Evolutionary conservation across 1,284 basidiomycete genomes (phyloP), one percentile per base, ranked within the genome.

Genomic region (Cryptococcus hybrid): DNA sequence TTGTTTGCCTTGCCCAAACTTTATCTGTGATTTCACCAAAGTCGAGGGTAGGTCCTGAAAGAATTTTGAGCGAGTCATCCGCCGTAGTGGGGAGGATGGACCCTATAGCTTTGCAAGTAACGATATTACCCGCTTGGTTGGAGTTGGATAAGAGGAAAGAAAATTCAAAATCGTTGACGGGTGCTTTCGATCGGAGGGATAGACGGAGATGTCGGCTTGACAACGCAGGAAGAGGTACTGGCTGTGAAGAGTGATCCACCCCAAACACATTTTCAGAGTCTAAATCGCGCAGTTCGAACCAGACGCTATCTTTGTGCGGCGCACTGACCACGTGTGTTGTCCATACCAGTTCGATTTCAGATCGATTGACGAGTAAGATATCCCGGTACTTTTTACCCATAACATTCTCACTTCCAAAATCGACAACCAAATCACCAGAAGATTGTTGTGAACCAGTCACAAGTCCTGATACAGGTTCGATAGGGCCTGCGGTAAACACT

Each of bases 1-100:
- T 63, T 47, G 79, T 68, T 66, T 80, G 79, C 58, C 74, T 77
- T 11, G 78, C 71, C 80, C 80, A 81, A 13, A 77, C 68, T 0
- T 80, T 80, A 47, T 80, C 80, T 36, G 74, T 72, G 51, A 80
- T 78, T 59, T 80, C 75, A 9, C 81, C 80, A 67, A 81, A 82
- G 68, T 81, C 79, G 42, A 82, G 64, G 5, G 69, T 68, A 7
- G 73, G 69, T 7, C 79, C 80, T n/a, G 75, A 78, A 6, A 79
- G 64, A 24, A 82, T 69, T 43, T 74, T 70, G 36, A 82, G 63
- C 2, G 77, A 73, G 44, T 79, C 75, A 55, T 81, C 79, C 11
- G 65, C 62, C 8, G 72, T 67, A 7, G 61, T 67, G 1, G 65
- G 57, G 12, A 64, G 56, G n/a, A 66, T 65, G 24, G 70, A 69